Percentiles rank a stretch among this genome's conserved stretches.
Conservation (phyloP, 2,329 filamentous ascomycete species). For the Cladophialophora immunda region DNA sequence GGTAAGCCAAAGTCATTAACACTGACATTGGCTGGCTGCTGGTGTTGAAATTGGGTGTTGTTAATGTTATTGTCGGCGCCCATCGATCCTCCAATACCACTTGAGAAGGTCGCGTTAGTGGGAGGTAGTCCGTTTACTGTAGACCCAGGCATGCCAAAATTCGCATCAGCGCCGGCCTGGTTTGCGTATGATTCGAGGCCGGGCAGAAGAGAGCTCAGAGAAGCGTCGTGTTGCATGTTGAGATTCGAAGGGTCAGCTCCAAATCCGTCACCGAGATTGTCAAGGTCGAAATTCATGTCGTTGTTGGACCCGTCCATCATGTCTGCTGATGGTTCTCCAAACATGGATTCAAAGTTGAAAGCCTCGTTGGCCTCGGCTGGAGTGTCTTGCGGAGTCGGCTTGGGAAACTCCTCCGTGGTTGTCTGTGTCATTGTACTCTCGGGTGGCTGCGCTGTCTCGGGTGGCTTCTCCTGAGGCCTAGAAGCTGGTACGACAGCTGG, state of each 20-base stretch:
- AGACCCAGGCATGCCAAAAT: conserved; percentile 44
- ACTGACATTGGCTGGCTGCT: conserved; percentile 22
- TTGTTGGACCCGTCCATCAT: conserved; percentile 29
- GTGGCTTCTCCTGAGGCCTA: conserved; percentile 28
- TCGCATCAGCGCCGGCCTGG: conserved; percentile 39
- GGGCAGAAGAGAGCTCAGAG: conserved; percentile 44
- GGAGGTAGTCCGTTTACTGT: conserved; percentile 34
- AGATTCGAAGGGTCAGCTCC: conserved; percentile 50
- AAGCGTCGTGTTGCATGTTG: conserved; percentile 39
- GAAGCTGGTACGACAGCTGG: conserved; percentile 15
- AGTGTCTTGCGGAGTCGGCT: conserved; percentile 42
- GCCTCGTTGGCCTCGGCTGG: conserved; percentile 44
- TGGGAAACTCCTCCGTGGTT: conserved; percentile 34
- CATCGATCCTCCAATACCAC: neutral
- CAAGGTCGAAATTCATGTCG: conserved; percentile 50
- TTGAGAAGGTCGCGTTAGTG: neutral
- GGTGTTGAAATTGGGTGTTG: conserved; percentile 17
- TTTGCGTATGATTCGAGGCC: conserved; percentile 47
- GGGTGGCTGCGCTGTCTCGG: conserved; percentile 23
- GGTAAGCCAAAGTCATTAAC: conserved; percentile 38
- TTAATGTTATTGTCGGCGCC: neutral
- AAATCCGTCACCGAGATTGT: conserved; percentile 46
- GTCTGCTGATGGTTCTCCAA: conserved; percentile 45
- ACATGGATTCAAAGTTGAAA: conserved; percentile 53
- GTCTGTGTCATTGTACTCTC: conserved; percentile 40